Base-by-base conservation (phyloP, 2,329 filamentous ascomycete genomes). In the Proliferodiscus dingleyae region DNA sequence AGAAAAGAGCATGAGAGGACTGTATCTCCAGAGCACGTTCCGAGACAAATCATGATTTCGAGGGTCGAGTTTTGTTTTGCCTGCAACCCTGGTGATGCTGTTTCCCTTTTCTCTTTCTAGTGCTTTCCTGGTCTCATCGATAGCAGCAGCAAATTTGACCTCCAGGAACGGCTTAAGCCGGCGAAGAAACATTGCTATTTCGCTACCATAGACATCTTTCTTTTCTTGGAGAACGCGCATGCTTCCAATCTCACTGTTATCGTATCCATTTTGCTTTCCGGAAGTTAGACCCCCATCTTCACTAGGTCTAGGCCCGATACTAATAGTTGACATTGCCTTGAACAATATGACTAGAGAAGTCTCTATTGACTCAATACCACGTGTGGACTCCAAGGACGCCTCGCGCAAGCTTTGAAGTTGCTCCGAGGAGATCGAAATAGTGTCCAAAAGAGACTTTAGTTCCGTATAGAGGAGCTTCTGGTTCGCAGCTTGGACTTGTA, bases 171-270 rank as follows among this genome's bases (percentile, higher is more conserved):
- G 83, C 52, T 86, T 82, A 11, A 96, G 72, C 37, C 90, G 80
- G 50, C 83, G 80, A 59, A 95, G 77, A 63, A 97, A 96, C 43
- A 78, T 69, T 18, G 75, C 71, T 55, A 84, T 89, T 63, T 95
- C 87, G 11, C 81, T 74, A 46, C 83, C 73, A 61, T 96, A 98
- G 62, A 88, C 84, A 52, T 94, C 86, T 65, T 89, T 93, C 76
- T 95, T 96, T 66, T 97, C 89, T 57, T 89, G 87, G 21, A 98
- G 80, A 32, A 95, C 90, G 44, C 87, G 83, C 91, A 98, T 97
- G 56, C 88, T 85, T 26, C 87, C 88, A 50, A 67, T 71, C 43
- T 70, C 72, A 52, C 66, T 72, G 57, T 72, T 75, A 43, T 68
- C 65, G 18, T 68, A 61, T 44, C 75, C 74, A 43, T 68, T 65